phyloP scores from a whole-genome alignment of 2,329 filamentous ascomycete genomes.

The Neoscytalidium dimidiatum region DNA sequence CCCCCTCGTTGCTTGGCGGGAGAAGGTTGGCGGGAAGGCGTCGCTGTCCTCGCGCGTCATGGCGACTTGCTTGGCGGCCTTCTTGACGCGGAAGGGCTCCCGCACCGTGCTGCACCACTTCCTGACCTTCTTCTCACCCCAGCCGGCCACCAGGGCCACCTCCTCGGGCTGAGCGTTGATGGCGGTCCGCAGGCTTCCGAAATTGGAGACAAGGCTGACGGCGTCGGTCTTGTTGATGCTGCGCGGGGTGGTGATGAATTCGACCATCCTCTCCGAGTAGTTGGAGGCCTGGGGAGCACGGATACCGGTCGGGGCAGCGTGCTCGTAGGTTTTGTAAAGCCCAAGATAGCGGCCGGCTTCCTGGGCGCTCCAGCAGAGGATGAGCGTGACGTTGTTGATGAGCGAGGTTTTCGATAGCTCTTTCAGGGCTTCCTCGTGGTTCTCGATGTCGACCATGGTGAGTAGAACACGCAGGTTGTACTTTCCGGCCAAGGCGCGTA shows the following conservation, averaged over 20 bases:
- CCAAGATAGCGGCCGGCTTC: constrained; percentile 94
- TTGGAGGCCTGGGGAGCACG: constrained; percentile 79
- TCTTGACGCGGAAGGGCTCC: constrained; percentile 79
- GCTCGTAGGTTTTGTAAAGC: constrained; percentile 91
- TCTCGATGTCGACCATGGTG: constrained; percentile 91
- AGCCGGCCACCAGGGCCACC: constrained; percentile 80
- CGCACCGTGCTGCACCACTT: constrained; percentile 80
- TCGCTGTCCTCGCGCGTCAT: constrained; percentile 29
- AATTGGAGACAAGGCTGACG: constrained; percentile 84
- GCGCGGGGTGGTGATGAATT: constrained; percentile 88
- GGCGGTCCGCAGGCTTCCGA: constrained; percentile 83
- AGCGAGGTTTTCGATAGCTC: constrained; percentile 91
- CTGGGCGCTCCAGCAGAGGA: constrained; percentile 91
- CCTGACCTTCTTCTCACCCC: constrained; percentile 94
- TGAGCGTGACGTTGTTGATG: constrained; percentile 87
- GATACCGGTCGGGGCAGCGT: constrained; percentile 80
- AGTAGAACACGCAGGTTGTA: constrained; percentile 86
- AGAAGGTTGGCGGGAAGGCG: constrained; percentile 28
- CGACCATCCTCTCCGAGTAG: constrained; percentile 79
- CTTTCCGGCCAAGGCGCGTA: constrained; percentile 78
- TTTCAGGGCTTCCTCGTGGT: constrained; percentile 85
- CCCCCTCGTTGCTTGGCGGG: constrained; percentile 27
- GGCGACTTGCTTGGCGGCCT: constrained; percentile 60
- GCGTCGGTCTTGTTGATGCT: constrained; percentile 95
- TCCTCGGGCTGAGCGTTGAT: constrained; percentile 88